Evolutionary conservation across 176 grass and related monocot species (phyloP).

Genomic region (Oropetium thomaeum): DNA sequence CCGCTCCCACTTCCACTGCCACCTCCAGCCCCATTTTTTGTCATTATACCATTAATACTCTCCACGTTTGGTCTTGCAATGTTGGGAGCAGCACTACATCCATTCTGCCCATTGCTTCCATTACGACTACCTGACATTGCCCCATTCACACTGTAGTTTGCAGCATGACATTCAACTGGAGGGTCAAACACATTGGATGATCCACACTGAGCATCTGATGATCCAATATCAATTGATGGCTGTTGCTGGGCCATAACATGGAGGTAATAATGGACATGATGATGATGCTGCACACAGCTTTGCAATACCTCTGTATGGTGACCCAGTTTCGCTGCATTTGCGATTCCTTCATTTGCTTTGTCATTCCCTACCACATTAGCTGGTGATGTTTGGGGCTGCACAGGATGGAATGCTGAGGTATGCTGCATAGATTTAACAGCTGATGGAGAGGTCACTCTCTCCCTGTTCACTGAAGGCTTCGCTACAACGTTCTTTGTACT

Average conservation of each 20-base stretch:
- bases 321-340: conserved; percentile 26
- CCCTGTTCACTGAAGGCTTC: conserved; percentile 43
- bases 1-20: conserved; percentile 50
- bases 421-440: conserved; percentile 58
- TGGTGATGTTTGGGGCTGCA: conserved; percentile 38
- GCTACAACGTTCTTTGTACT: conserved; percentile 67
- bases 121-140: conserved; percentile 65
- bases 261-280: conserved; percentile 57
- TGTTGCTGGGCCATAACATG: conserved; percentile 44
- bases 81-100: conserved; percentile 40
- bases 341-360: conserved; percentile 38
- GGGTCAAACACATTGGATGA: conserved; percentile 51
- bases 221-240: conserved; percentile 35
- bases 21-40: conserved; percentile 40
- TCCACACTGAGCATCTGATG: conserved; percentile 40
- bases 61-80: conserved; percentile 56
- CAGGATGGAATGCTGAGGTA: conserved; percentile 72
- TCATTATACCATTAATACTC: conserved; percentile 41
- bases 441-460: conserved; percentile 47
- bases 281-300: conserved; percentile 56
- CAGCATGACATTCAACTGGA: conserved; percentile 65
- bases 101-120: conserved; percentile 64
- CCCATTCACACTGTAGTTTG: conserved; percentile 63
- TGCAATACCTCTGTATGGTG: conserved; percentile 40
- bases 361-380: conserved; percentile 43